Evolutionary conservation across 2,329 filamentous ascomycete species (phyloP), one percentile per base, ranked within the genome.

Genomic region (Aspergillus niger): DNA sequence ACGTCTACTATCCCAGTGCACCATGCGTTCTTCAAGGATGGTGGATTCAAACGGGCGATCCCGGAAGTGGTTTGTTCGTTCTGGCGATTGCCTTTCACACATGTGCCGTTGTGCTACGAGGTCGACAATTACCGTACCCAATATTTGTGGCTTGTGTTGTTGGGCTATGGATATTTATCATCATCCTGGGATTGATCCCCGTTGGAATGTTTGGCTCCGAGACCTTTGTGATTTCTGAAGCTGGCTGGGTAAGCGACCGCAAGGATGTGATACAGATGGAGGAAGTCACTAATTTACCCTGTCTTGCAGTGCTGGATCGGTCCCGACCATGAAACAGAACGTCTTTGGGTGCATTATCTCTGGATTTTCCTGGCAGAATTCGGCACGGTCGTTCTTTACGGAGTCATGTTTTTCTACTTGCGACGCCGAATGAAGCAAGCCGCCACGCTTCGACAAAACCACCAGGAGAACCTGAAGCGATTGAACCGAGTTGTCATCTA

Each of bases 341-440:
- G 82, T 6, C 74, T 85, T 4, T 83, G 77, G 77, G 74, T 80
- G 5, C 82, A 84, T 65, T 84, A 84, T 65, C 61, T 84, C 38
- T 85, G 81, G 81, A 82, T 84, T 63, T 84, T 84, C 71, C 71
- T 82, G 43, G 72, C 81, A 47, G 81, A 84, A 66, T 83, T 83
- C 63, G 80, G 80, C 20, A 82, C 81, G 3, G 72, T 84, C 28
- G 67, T 76, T 15, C 76, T 84, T 24, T 84, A 84, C 65, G 72
- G 75, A 2, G 68, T 82, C 59, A 74, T 83, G 61, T 83, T 82
- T 67, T 67, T 82, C 65, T 77, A 81, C 59, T 72, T 83, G 1
- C 78, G 79, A 11, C 76, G 75, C 5, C 77, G 76, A n/a, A 77
- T 83, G 59, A 67, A 66, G 13, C 72, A 73, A 47, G 71, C 73